phyloP scores from a whole-genome alignment of 2,329 filamentous ascomycete species.

The Ophiosphaerella korrae region DNA sequence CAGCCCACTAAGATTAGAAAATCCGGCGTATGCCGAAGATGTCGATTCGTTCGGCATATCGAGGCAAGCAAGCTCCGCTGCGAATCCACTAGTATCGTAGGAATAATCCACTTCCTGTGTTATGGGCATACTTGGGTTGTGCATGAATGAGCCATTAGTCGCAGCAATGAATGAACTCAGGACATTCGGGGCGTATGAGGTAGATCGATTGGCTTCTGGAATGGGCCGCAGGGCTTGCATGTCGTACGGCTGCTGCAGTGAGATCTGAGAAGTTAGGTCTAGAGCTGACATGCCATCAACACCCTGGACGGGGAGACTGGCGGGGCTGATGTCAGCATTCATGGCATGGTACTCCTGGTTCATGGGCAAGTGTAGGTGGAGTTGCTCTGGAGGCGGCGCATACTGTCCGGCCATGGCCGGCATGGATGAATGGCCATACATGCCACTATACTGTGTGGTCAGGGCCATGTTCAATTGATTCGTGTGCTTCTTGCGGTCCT shows the following conservation, averaged over 20 bases:
- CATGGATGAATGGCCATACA: slow-evolving; percentile 32
- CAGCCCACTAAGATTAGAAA: slow-evolving; percentile 34
- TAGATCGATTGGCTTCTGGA: slow-evolving; percentile 37
- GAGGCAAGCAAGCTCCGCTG: slow-evolving; percentile 31
- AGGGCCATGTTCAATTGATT: slow-evolving; percentile 46
- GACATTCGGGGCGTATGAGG: slow-evolving; percentile 37
- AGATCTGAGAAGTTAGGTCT: slow-evolving; percentile 37
- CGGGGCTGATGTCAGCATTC: slow-evolving; percentile 44
- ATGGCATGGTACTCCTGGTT: slow-evolving; percentile 34
- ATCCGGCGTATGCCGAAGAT: slow-evolving; percentile 29
- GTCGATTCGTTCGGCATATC: slow-evolving; percentile 28
- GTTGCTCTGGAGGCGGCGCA: slow-evolving; percentile 24
- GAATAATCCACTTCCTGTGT: slow-evolving; percentile 29
- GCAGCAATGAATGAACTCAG: slow-evolving; percentile 47
- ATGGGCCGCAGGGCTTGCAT: slow-evolving; percentile 43
- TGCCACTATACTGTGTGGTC: slow-evolving; percentile 41
- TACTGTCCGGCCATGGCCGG: slow-evolving; percentile 29
- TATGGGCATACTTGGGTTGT: slow-evolving; percentile 30
- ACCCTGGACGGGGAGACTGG: slow-evolving; percentile 39
- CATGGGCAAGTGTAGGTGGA: slow-evolving; percentile 33
- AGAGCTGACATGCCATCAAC: slow-evolving; percentile 39
- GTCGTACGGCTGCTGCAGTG: slow-evolving; percentile 41
- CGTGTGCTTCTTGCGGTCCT: slow-evolving; percentile 56
- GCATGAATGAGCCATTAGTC: slow-evolving; percentile 42
- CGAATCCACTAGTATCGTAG: slow-evolving; percentile 30